Evolutionary conservation across 495 filamentous ascomycete genomes (phyloP).

Genomic region (Aspergillus avenaceus): DNA sequence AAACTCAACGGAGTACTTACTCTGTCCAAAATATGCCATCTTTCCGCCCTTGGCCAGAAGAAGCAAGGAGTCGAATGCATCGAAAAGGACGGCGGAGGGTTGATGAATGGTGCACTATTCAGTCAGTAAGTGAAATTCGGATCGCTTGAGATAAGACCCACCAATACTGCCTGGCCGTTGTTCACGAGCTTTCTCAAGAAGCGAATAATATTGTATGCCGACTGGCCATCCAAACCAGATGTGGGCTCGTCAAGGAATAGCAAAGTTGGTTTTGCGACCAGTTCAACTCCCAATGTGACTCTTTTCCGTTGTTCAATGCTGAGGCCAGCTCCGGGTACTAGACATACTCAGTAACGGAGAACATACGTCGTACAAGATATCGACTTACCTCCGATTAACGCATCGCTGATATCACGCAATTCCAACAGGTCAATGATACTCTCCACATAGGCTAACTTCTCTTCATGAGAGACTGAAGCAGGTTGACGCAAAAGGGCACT

Average conservation of each 20-base stretch:
- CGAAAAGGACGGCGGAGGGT: conserved; percentile 65
- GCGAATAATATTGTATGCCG: conserved; percentile 60
- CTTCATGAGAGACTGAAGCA: conserved; percentile 26
- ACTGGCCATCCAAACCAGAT: conserved; percentile 60
- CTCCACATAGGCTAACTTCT: conserved; percentile 49
- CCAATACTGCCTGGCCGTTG: conserved; percentile 78
- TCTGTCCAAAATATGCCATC: conserved; percentile 56
- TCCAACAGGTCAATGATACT: conserved; percentile 48
- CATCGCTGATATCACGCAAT: conserved; percentile 39
- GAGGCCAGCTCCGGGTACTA: conserved; percentile 63
- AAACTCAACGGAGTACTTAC: conserved; percentile 25
- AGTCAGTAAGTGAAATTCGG: not conserved
- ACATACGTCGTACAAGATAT: conserved; percentile 1
- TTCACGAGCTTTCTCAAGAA: conserved; percentile 81
- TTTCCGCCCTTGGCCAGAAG: conserved; percentile 50
- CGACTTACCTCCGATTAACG: conserved; percentile 60
- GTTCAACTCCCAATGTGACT: conserved; percentile 79
- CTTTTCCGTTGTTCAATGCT: conserved; percentile 87
- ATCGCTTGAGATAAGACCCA: conserved; percentile 6
- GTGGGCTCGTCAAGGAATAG: conserved; percentile 66
- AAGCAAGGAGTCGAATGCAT: conserved; percentile 47
- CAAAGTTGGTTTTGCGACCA: conserved; percentile 61
- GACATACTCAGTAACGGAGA: conserved; percentile 1
- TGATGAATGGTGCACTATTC: conserved; percentile 81
- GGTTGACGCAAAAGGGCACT: conserved; percentile 47